Base-by-base conservation (phyloP, 2,329 filamentous ascomycete species). In the Penicillium crustosum region DNA sequence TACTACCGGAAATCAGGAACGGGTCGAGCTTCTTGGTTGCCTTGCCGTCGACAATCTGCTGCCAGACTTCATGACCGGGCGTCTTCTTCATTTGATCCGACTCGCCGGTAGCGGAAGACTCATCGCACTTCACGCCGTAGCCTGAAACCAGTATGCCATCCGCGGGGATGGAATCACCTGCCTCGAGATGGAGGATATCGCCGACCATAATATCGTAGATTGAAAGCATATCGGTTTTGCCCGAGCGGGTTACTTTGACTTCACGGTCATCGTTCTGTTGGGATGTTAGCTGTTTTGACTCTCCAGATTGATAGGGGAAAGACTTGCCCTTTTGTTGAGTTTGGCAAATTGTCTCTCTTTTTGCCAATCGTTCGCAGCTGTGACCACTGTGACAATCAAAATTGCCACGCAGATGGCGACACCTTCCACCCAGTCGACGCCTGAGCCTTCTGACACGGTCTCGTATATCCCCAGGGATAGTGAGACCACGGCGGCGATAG, bases 1-100 rank as follows among this genome's bases (percentile, higher is more conserved):
- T 89, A 52, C 86, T 83, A 33, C 89, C 93, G 31, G 92, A 96
- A 65, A 96, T 90, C 67, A 97, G 83, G 68, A 89, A 89, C 1
- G 86, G 86, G 59, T 89, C 87, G 4, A 87, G 75, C 48, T 86
- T 82, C 58, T 80, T 82, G 5, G 78, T 77, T 21, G 79, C 80
- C 13, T 75, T 79, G 17, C 83, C 80, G 9, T 80, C 78, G 49
- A 82, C 76, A 29, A 88, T 78, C 3, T 79, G 77, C 39, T 81
- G 75, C 75, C 82, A 86, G 38, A 86, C 85, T 59, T 85, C 82
- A 19, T 85, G 79, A 13, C 82, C 86, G 6, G 78, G 71, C 0
- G 81, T 84, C 75, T 91, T 91, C 73, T 85, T 87, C 71, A 90
- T 82, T 50, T 87, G 81, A 65, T 91, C 88, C 0, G 87, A 90